Base-by-base conservation (phyloP, 1,139 yeast genomes). In the Lodderomyces pseudojiufengensis region DNA sequence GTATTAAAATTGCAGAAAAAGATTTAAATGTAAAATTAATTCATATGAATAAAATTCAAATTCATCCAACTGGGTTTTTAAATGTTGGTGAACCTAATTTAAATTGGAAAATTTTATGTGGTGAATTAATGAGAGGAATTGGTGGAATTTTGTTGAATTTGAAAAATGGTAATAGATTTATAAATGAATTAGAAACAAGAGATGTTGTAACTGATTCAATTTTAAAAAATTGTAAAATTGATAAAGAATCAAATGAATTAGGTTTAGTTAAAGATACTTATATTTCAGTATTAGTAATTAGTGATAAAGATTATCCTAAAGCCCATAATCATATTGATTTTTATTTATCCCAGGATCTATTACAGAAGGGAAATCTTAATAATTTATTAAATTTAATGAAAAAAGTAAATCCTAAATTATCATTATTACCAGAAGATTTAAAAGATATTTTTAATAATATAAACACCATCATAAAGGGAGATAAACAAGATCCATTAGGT, bases 1-100 rank as follows among this genome's bases (percentile, higher is more conserved):
- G 70, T 2, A 65, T 55, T 16, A 63, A 59, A 38, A 54, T 65
- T 12, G 65, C 65, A 5, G 50, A 43, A 9, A 39, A 61, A 26
- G 67, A 61, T 36, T 55, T 55, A 29, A 45, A 48, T 31, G 70
- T 65, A 4, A 49, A 56, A 13, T 52, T 63, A 34, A 49, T 62
- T 18, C 61, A 63, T 39, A 64, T 65, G 70, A 61, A 57, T 36
- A 53, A 63, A 38, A 49, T 65, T 12, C 71, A 65, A 47, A 52
- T 64, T 4, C 70, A 64, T 40, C 71, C 71, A 3, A 65, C 70
- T 3, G 71, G 70, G 0, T 65, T 63, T 43, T 49, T 65, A 12
- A 54, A 61, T 27, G 25, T 52, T 18, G 39, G 43, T 24, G 43
- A 47, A 18, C 41, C 45, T 2, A 42, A 43, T 5, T 45, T 41